Percentiles rank a stretch among this genome's conserved stretches.
phyloP scores from a whole-genome alignment of 805 yeast species.

The Isabelozyma gotoi region DNA sequence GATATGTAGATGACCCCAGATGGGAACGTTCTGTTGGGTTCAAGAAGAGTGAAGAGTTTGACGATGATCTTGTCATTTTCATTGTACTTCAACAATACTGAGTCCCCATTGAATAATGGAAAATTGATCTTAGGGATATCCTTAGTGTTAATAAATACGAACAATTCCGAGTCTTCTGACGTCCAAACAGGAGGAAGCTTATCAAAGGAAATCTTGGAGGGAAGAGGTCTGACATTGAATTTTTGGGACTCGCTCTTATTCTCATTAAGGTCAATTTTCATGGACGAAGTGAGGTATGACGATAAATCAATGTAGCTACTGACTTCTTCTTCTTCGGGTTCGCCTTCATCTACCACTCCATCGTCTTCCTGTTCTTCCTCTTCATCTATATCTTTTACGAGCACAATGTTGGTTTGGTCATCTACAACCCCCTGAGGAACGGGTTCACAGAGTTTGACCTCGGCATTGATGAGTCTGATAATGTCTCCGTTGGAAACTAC shows the following conservation, averaged over 20 bases:
- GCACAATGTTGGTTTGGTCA: constrained; percentile 49
- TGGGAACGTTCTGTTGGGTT: constrained; percentile 50
- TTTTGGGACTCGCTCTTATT: constrained; percentile 1
- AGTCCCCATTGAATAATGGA: constrained; percentile 71
- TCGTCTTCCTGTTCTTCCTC: constrained; percentile 3
- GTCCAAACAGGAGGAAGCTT: constrained; percentile 19
- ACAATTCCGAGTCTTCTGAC: constrained; percentile 38
- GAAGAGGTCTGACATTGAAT: constrained; percentile 28
- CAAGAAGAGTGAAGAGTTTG: constrained; percentile 58
- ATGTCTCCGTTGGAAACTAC: constrained; percentile 43
- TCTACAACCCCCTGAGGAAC: constrained; percentile 62
- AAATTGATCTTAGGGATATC: constrained; percentile 51
- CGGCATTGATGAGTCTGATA: constrained; percentile 47
- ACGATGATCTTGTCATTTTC: constrained; percentile 25
- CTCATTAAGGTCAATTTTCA: constrained; percentile 14
- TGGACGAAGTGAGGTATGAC: constrained; percentile 28
- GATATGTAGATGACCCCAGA: constrained; percentile 51
- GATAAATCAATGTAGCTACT: constrained; percentile 25
- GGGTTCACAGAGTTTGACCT: constrained; percentile 67
- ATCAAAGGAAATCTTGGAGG: constrained; percentile 23
- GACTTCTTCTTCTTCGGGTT: constrained; percentile 7
- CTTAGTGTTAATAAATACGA: constrained; percentile 42
- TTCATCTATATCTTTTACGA: constrained; percentile 37
- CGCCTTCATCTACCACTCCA: constrained; percentile 6
- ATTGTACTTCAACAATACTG: constrained; percentile 35